A percentile compares a stretch with the other conserved stretches of the same genome.
These are phyloP conservation scores for Zygosaccharomyces sapae DNA, from an alignment of 1,139 yeast species.

Conservation along the genomic window DNA sequence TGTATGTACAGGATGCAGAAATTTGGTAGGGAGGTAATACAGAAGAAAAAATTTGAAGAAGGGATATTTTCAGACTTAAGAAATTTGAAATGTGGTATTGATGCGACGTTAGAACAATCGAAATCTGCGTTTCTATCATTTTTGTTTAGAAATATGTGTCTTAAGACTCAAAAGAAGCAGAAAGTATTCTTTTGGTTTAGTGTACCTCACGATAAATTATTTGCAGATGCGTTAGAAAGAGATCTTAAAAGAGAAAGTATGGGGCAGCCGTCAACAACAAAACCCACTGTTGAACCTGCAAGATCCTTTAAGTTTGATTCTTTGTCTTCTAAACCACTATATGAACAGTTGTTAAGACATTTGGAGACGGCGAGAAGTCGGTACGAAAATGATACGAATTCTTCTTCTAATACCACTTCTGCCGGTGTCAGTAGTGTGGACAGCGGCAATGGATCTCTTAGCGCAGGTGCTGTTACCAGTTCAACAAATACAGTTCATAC, in stretches of 20 bases:
- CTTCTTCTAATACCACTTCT: background rate
- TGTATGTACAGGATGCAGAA: constrained; percentile 85
- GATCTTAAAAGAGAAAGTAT: constrained; percentile 75
- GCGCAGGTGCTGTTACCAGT: background rate
- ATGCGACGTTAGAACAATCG: constrained; percentile 86
- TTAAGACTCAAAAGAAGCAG: constrained; percentile 93
- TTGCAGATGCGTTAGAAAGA: constrained; percentile 90
- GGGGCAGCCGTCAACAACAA: constrained; percentile 58
- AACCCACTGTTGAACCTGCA: constrained; percentile 58
- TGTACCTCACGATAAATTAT: constrained; percentile 88
- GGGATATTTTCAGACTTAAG: constrained; percentile 91
- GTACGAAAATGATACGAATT: background rate
- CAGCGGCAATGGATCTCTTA: background rate
- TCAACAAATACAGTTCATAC: background rate
- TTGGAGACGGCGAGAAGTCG: constrained; percentile 16
- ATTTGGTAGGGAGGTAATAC: constrained; percentile 79
- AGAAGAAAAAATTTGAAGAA: constrained; percentile 93
- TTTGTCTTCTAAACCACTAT: constrained; percentile 21
- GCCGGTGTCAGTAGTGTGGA: background rate
- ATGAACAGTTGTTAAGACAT: constrained; percentile 30
- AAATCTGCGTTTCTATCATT: constrained; percentile 82
- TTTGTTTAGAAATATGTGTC: constrained; percentile 77
- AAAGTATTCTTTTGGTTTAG: constrained; percentile 96
- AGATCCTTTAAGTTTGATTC: constrained; percentile 51
- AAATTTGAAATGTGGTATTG: constrained; percentile 78